Conservation (phyloP, 169 alveolate species). For the Eimeria praecox region DNA sequence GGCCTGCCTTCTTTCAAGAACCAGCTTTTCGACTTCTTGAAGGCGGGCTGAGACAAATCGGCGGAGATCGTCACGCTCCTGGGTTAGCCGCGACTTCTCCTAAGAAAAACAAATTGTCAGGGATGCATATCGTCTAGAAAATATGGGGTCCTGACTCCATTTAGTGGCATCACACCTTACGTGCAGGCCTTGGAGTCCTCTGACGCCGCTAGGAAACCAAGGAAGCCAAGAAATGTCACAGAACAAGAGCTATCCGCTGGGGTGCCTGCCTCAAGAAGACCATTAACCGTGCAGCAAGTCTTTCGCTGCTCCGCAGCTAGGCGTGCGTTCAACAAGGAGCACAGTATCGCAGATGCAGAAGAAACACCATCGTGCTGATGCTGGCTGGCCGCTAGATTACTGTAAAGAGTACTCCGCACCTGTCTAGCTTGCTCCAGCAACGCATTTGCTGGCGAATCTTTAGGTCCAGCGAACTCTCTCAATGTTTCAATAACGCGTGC, state of each 20-base stretch:
- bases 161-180: neutral
- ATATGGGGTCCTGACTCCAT: neutral
- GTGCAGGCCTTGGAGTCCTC: neutral
- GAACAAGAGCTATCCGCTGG: neutral
- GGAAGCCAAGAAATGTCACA: neutral
- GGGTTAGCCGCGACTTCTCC: conserved; percentile 37
- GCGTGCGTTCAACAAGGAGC: neutral
- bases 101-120: neutral
- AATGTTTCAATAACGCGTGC: conserved; percentile 25
- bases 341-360: neutral
- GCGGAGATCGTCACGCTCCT: conserved; percentile 73
- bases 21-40: conserved; percentile 69
- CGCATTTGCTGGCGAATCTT: conserved; percentile 47
- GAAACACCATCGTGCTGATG: neutral
- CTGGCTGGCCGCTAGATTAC: neutral
- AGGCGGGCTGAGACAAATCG: conserved; percentile 59
- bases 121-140: neutral
- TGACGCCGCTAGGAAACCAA: neutral
- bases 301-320: neutral
- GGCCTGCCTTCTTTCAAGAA: conserved; percentile 48
- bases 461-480: conserved; percentile 23
- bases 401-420: neutral
- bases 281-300: neutral
- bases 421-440: conserved; percentile 50
- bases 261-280: neutral